Evolutionary conservation across 495 filamentous ascomycete genomes (phyloP), one percentile per base, ranked within the genome.

Genomic region (Podospora comata): DNA sequence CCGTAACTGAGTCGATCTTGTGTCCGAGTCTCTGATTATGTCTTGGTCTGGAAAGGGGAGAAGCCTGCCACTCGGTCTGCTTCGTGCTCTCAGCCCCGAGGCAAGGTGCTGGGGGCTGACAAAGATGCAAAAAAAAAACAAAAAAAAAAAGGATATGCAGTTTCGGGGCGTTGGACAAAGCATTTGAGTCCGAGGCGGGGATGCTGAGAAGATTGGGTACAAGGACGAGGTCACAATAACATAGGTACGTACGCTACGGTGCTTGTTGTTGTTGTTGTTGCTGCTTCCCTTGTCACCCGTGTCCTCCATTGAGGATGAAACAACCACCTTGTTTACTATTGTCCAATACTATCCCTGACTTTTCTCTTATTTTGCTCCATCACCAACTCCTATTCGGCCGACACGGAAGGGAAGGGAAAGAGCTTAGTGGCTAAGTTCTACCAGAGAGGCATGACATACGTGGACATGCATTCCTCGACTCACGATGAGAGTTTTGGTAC

Each of bases 381-480:
- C n/a, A 58, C 55, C 55, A 58, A 26, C 23, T 58, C n/a, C 55
- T 58, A 26, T 58, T 26, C 55, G n/a, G n/a, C 55, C 55, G n/a
- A 58, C 18, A 23, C 4, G n/a, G 55, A 20, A 9, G 55, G n/a
- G 55, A 26, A 20, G n/a, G 55, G 55, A 26, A 58, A 26, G n/a
- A 26, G 23, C 55, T 26, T 26, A 58, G 55, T 58, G 55, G n/a
- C 55, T 19, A 19, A 19, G 5, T 20, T 20, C n/a, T 48, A 48
- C 55, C 55, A 3, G 55, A 58, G 23, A 5, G n/a, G 13, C 23
- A 26, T 26, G 18, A n/a, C 23, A 20, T 19, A 58, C 55, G 55
- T 58, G 55, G 55, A 58, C 55, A 58, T 26, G 55, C 55, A 58
- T 58, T 58, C 55, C 55, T 58, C 55, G 55, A 58, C 55, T 58